Evolutionary conservation across 2,329 filamentous ascomycete species (phyloP), one percentile per base, ranked within the genome.

Genomic region (Lachnellula cervina): DNA sequence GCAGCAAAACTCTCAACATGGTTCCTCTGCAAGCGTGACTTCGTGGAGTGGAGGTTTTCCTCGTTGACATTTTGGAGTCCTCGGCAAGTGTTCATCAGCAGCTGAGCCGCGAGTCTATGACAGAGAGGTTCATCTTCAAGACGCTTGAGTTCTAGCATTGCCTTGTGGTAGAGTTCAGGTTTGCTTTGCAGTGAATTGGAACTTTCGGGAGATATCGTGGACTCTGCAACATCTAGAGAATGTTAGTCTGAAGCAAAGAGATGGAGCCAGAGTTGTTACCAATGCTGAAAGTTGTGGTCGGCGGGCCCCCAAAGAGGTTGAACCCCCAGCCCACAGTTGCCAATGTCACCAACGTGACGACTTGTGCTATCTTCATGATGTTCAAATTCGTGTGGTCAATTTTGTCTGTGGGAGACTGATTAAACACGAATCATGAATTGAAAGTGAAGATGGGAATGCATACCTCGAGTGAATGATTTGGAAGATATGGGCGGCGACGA

Each of bases 1-100:
- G 80, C 79, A 2, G 83, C 82, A 59, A 84, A 87, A 34, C 82
- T 74, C 4, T 80, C 81, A 17, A 70, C 59, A 78, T 81, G 57
- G 73, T 71, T 54, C 70, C 68, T 54, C 77, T 77, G 42, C 78
- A 68, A 2, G 63, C 61, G 60, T 28, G 58, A 60, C 60, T 49
- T 65, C 49, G 62, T 66, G 46, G 49, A 69, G 62, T 64, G 64
- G 5, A 64, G 63, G 21, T 61, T 63, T 19, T 66, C 49, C 51
- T 66, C 63, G 49, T 58, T 61, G 32, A 66, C 55, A 32, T 67
- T 57, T 43, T 70, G 63, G 13, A 70, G 55, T 23, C 61, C 60
- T 55, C 63, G 60, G 54, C 69, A 70, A 40, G 68, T 68, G 49
- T 70, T 65, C 60, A 71, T 64, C 7, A 70, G 62, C 14, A 70